Conservation (phyloP, 108 stramenopile genomes). For the Schizochytrium sp. region DNA sequence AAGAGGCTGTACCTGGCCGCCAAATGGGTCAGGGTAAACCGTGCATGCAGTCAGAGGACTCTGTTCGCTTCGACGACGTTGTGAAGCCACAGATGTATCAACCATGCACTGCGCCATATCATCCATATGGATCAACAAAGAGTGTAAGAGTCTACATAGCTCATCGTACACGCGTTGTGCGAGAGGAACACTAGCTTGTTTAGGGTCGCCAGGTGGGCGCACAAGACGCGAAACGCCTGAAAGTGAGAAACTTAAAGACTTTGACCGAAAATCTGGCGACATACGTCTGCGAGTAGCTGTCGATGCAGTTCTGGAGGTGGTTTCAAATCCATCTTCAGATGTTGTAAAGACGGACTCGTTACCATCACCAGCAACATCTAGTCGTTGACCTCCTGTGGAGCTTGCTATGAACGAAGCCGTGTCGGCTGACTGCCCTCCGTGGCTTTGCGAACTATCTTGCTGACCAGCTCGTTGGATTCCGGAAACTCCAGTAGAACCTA, state of each 20-base stretch:
- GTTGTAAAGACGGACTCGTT: neutral
- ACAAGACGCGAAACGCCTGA: slow-evolving; percentile 6
- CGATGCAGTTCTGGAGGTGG: neutral
- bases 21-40: slow-evolving; percentile 17
- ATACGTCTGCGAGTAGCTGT: neutral
- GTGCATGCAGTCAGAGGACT: neutral
- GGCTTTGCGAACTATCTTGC: too few relatives aligned
- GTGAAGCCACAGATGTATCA: slow-evolving; percentile 23
- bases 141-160: neutral
- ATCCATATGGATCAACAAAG: slow-evolving; percentile 3
- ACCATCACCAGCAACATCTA: neutral
- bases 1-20: neutral
- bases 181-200: neutral
- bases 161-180: slow-evolving; percentile 38
- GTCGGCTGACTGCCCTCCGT: neutral
- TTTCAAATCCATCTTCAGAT: neutral
- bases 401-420: neutral
- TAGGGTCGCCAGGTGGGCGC: neutral
- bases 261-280: neutral
- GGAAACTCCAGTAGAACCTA: neutral
- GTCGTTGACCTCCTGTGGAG: neutral
- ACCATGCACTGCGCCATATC: slow-evolving; percentile 55
- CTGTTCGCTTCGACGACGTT: slow-evolving; percentile 43
- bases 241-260: neutral
- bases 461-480: neutral